phyloP scores from a whole-genome alignment of 148 eudicot species.

The Suaeda aralocaspica region DNA sequence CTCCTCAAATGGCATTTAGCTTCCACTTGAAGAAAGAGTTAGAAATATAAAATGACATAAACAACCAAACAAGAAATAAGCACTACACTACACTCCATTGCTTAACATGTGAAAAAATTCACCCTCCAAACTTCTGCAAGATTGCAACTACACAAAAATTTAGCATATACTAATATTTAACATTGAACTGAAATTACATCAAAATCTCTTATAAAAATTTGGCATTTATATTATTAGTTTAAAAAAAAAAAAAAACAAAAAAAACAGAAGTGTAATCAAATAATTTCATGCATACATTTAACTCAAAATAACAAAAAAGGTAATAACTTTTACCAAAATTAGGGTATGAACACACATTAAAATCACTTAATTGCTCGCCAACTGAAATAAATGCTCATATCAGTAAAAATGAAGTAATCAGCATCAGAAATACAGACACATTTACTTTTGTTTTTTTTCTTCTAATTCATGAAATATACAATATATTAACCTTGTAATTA shows the following conservation, averaged over 20 bases:
- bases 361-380: slow-evolving; percentile 18
- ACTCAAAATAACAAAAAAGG: background rate
- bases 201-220: background rate
- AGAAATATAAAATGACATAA: background rate
- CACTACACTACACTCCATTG: slow-evolving; percentile 6
- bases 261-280: too few species aligned
- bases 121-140: slow-evolving; percentile 2
- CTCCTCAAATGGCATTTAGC: slow-evolving; percentile 2
- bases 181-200: too few species aligned
- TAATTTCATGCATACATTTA: slow-evolving; percentile 2
- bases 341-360: background rate
- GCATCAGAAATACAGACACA: background rate
- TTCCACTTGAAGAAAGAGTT: background rate
- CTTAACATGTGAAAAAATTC: slow-evolving; percentile 10
- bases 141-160: background rate
- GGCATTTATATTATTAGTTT: background rate
- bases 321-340: slow-evolving; percentile 5
- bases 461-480: too few species aligned
- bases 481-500: background rate
- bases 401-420: background rate
- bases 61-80: slow-evolving; percentile 11
- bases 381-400: slow-evolving; percentile 13
- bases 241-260: background rate
- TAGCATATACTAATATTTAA: background rate
- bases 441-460: too few species aligned